These are phyloP conservation scores for Tricholoma bakamatsutake DNA, from an alignment of 768 basidiomycete species.

Conservation along the genomic window DNA sequence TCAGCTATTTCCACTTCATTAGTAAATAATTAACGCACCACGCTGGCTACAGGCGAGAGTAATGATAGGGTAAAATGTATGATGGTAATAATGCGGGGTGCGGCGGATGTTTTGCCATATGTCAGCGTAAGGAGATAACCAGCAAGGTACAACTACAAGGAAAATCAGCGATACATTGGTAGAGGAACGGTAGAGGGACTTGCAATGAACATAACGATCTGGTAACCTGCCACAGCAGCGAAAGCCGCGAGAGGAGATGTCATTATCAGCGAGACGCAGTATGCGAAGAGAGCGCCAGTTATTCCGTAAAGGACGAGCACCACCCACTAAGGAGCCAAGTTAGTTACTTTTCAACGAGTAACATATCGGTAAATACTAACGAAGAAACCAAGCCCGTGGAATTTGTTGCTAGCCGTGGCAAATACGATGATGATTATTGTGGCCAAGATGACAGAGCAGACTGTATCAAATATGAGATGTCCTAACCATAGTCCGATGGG, in stretches of 20 bases:
- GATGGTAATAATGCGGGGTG: conserved; percentile 48
- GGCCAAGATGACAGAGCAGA: conserved; percentile 52
- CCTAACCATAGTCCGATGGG: conserved; percentile 74
- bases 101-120: conserved; percentile 57
- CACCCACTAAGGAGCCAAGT: conserved; percentile 47
- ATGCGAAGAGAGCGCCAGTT: conserved; percentile 62
- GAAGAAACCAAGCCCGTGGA: conserved; percentile 63
- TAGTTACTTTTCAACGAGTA: not conserved
- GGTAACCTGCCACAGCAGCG: conserved; percentile 66
- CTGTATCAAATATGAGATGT: conserved; percentile 68
- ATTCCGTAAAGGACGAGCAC: conserved; percentile 66
- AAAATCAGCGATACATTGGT: not conserved
- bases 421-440: conserved; percentile 63
- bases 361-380: conserved; percentile 25
- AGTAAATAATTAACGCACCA: conserved; percentile 36
- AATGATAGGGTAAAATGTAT: conserved; percentile 69
- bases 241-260: conserved; percentile 69
- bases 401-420: conserved; percentile 50
- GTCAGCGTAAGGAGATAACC: conserved; percentile 70
- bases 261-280: conserved; percentile 55
- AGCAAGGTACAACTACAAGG: conserved; percentile 50
- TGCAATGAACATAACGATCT: conserved; percentile 67
- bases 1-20: not conserved
- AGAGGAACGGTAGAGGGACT: conserved; percentile 20
- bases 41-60: conserved; percentile 61